Base-by-base conservation (phyloP, 108 stramenopile genomes). In the Cyclotella baltica region DNA sequence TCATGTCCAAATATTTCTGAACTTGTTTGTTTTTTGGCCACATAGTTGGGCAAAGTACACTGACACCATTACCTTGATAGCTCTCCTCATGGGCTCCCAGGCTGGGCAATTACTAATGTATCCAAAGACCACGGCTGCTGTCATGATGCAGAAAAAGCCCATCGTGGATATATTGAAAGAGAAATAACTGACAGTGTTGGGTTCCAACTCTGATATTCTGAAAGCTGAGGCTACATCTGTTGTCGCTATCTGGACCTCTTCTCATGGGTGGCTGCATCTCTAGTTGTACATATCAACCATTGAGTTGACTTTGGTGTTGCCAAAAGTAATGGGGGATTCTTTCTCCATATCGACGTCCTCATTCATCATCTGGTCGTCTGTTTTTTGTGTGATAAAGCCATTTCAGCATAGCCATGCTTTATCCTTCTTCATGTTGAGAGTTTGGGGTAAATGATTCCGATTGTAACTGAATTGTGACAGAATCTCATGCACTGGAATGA, bases 201-300 rank as follows among this genome's bases (percentile, higher is more conserved):
- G 56, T 25, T 72, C 18, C 0, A 72, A 0, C 2, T 25, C 8
- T 28, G 56, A 23, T 11, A 20, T 59, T 1, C 57, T 34, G 34
- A 72, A 72, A 23, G 57, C 35, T 1, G 70, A 56, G 4, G 58
- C 59, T 3, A 72, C 46, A 37, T 72, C 70, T 3, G 57, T 38
- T 13, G 38, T 19, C 0, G 56, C 56, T 20, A 58, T 35, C 34
- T 15, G 36, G 0, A 62, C 2, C 3, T 62, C 61, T 62, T 2
- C 1, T 6, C 1, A 0, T 9, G 61, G 61, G 35, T 36, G 36
- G 1, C 4, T 35, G 35, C 16, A 35, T 0, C 61, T 15, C 1
- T 10, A 34, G 25, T 62, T 62, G 33, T 33, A 62, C 2, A 62
- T 1, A 0, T 37, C 3, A 2, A 3, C 3, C 34, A 62, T 62